Base-by-base conservation (phyloP, 2,329 filamentous ascomycete genomes). In the Xylaria sp. region DNA sequence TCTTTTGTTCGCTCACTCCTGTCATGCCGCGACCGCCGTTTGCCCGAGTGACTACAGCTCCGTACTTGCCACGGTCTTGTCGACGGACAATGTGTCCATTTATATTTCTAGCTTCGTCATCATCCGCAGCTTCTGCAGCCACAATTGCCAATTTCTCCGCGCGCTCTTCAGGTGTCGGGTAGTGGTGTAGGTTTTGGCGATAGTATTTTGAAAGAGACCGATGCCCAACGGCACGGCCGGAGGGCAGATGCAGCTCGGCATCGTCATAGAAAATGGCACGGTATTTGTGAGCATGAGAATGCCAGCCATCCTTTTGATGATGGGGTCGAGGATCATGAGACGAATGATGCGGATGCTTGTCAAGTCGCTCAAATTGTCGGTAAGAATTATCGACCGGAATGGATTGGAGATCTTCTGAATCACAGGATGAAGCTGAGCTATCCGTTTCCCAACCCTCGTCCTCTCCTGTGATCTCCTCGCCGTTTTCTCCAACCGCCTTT, bases 361-460 rank as follows among this genome's bases (percentile, higher is more conserved):
- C 85, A 6, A 94, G 86, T 48, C 90, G 87, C 76, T 92, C 90
- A 78, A 91, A 93, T 71, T 92, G 90, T 74, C 91, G 87, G 57
- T 88, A 85, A 72, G 89, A 88, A 53, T 89, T 86, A 71, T 95
- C 92, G 36, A 93, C 90, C 2, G 92, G 92, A 8, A 97, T 89
- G 9, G 91, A 89, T 5, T 90, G 91, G 48, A 97, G 88, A 73
- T 97, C 93, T 63, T 92, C 92, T 0, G 93, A 96, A 72, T 94
- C 93, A 41, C 97, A 86, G 12, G 93, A 97, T 1, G 94, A 97
- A n/a, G 87, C 91, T 10, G 92, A 94, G 72, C 91, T 94, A 78
- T 98, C 96, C 0, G 94, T 97, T 81, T 99, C 96, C 95, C 96
- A 98, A 52, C 93, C 94, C 50, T 95, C 93, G 6, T 90, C 89